Evolutionary conservation across 768 basidiomycete genomes (phyloP), one percentile per base, ranked within the genome.

Genomic region (Suillus lakei): DNA sequence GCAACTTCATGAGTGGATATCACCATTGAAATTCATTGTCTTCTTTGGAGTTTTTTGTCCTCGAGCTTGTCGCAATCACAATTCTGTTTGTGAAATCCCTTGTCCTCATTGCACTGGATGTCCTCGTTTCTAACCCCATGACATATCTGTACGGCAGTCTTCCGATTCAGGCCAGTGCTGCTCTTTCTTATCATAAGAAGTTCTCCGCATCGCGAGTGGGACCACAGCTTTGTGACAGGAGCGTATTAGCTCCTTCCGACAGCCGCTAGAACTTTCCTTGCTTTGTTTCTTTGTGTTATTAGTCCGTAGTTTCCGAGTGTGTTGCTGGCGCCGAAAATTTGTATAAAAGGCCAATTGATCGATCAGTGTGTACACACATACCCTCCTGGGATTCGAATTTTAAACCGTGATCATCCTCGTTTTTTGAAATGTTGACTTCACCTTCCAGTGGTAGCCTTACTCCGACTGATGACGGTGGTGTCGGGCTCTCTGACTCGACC

Each of bases 401-500:
- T 13, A 12, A 6, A 41, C 39, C 26, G 18, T 28, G 26, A 59
- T 39, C 26, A 30, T 41, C 23, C 4, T 58, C 9, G 32, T 21
- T 34, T 34, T 32, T 26, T 28, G 18, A 13, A 9, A 59, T 59
- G 58, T 6, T 18, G 5, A 28, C 26, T 26, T 59, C 58, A 28
- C 9, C 58, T 28, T 18, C 38, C 4, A 18, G 26, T 18, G 10
- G 12, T 21, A 39, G 30, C 39, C 12, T 10, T 21, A 15, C 13
- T 5, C 5, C 32, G 13, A 12, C 62, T 16, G 44, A 62, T 6
- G 67, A 68, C 26, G 62, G 58, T 9, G 80, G 76, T 3, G 82
- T 90, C 5, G 89, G 89, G 0, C 79, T 91, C 0, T 85, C 86
- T 0, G 82, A 85, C 65, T 78, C 84, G 0, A 69, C 75, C 12